Conservation (phyloP, 2,329 filamentous ascomycete species). For the Drechslerella stenobrocha region DNA sequence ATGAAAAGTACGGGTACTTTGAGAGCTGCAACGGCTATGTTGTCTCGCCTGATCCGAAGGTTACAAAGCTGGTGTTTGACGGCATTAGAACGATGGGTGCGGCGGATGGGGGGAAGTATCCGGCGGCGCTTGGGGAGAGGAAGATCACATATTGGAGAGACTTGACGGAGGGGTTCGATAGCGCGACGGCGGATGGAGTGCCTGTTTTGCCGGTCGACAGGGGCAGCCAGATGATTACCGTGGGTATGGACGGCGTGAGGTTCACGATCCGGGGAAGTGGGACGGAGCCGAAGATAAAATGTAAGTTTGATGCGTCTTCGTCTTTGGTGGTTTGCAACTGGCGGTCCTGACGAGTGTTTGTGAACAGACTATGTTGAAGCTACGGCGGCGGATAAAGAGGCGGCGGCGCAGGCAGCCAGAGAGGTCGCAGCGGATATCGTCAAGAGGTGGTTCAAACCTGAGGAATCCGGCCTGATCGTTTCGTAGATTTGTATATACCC, state of each 20-base stretch:
- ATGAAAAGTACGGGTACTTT: slow-evolving; percentile 64
- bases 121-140: slow-evolving; percentile 60
- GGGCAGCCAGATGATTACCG: slow-evolving; percentile 67
- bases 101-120: slow-evolving; percentile 54
- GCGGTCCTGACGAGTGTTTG: background rate
- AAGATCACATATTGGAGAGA: slow-evolving; percentile 65
- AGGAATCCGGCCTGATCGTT: slow-evolving; percentile 50
- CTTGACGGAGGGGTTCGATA: slow-evolving; percentile 66
- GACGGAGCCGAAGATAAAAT: slow-evolving; percentile 70
- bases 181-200: slow-evolving; percentile 59
- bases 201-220: slow-evolving; percentile 64
- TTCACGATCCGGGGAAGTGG: slow-evolving; percentile 67
- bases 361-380: slow-evolving; percentile 60
- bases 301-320: slow-evolving; percentile 54
- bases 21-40: slow-evolving; percentile 69
- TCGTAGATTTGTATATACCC: slow-evolving; percentile 8
- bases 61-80: slow-evolving; percentile 62
- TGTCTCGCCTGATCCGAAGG: slow-evolving; percentile 61
- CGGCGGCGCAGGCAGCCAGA: slow-evolving; percentile 58
- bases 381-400: slow-evolving; percentile 56
- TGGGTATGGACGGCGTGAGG: slow-evolving; percentile 63
- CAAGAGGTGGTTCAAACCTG: slow-evolving; percentile 59
- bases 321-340: background rate
- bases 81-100: slow-evolving; percentile 58
- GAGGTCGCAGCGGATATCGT: slow-evolving; percentile 59